Evolutionary conservation across 306 rosid species (phyloP), one percentile per base, ranked within the genome.

Genomic region (Pyrus betulifolia): DNA sequence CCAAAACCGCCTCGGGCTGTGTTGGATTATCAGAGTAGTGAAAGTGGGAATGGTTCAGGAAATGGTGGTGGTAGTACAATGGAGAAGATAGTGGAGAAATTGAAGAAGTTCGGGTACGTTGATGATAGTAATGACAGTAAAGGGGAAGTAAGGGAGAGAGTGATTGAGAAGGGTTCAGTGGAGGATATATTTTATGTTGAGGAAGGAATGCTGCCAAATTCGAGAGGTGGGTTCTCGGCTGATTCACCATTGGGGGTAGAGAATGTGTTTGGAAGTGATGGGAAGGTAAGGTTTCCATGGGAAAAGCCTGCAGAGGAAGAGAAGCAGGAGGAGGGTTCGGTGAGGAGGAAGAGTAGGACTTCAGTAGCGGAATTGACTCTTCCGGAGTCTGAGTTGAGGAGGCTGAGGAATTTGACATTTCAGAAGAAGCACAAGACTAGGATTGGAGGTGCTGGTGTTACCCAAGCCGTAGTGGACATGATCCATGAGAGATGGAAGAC

Each of bases 391-490:
- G 99, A 95, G 78, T 77, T 95, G 84, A 88, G 88, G 89, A 92
- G 99, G 96, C 80, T 95, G 60, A 82, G 72, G 71, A 86, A 66
- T 77, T 80, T 95, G 86, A 92, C 96, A 8, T 90, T 95, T 79
- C 84, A 88, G 86, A 95, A 95, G 92, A 95, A 90, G 82, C 99
- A 95, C 69, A 95, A 95, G 90, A 90, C 94, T n/a, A 93, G 89
- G 87, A 74, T 95, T 60, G 92, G 96, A 69, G 87, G 96, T 58
- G 85, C 84, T 27, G 99, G 99, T 21, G 99, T 92, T 70, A 89
- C 97, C 55, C 91, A 87, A 74, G 92, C 88, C 54, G 93, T 87
- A n/a, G 99, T 92, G 28, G 95, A 92, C 64, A 89, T 74, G 85
- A 95, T 92, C 84, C 96, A 89, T 76, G 99, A 90, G 82, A 88